Evolutionary conservation across 2,329 filamentous ascomycete species (phyloP), one percentile per base, ranked within the genome.

Genomic region (Paecilomyces formosus): DNA sequence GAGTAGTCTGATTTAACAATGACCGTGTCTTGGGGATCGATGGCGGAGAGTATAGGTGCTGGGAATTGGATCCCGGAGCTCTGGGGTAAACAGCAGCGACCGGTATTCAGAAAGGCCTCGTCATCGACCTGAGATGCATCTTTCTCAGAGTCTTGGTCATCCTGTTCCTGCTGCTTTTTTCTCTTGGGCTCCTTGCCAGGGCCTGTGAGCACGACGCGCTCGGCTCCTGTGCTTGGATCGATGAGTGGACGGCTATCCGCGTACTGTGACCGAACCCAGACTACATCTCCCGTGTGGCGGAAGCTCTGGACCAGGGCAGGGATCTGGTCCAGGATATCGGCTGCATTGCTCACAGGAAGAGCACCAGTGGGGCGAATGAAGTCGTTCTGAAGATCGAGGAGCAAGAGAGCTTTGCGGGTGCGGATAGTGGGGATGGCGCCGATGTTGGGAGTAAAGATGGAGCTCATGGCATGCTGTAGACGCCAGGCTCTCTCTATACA

Each of bases 371-470:
- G 76, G 6, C 85, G 81, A 59, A 95, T 77, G 68, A 97, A 96
- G 72, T 97, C 93, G 66, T 95, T 91, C 70, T 97, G 94, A 35
- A 96, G 84, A 68, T 96, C 93, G 63, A 97, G 81, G 18, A 95
- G 78, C 21, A 97, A 79, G 51, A 99, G 80, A 1, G 90, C 93
- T 74, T 85, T 84, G 58, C 82, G 77, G 24, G 83, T 85, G 61
- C 82, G 75, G 60, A 87, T 78, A 57, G 76, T 76, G 15, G 82
- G 81, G 21, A 50, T 3, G 22, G 54, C 53, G 12, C 57, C 53
- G 12, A 60, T 52, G 31, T 56, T 57, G 52, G 58, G 57, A 33
- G 57, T 12, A 35, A 60, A 54, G 60, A 57, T 54, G 26, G 53
- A 53, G 55, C 53, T 61, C 60, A 61, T 61, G 54, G 56, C 51